phyloP scores from a whole-genome alignment of 2,329 filamentous ascomycete genomes.

The Sodiomyces alkalinus region DNA sequence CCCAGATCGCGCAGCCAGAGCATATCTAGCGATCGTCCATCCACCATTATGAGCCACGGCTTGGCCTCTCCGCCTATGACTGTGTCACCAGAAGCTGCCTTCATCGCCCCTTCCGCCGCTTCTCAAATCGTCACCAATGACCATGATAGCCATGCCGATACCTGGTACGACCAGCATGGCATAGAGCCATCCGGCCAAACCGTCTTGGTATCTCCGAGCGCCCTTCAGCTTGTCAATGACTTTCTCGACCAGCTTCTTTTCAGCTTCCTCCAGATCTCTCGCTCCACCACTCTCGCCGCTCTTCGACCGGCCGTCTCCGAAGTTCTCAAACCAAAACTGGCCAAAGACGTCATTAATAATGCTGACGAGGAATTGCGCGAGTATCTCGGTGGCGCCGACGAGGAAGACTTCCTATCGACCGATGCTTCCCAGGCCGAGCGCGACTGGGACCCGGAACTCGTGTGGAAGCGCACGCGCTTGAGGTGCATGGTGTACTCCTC shows the following conservation, averaged over 20 bases:
- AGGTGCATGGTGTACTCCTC: slow-evolving; percentile 98
- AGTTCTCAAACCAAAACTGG: slow-evolving; percentile 77
- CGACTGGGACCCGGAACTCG: slow-evolving; percentile 79
- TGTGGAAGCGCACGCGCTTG: slow-evolving; percentile 86
- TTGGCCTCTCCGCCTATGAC: slow-evolving; percentile 50
- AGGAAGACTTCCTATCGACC: slow-evolving; percentile 52
- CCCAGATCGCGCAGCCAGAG: slow-evolving; percentile 41
- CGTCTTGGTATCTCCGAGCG: slow-evolving; percentile 55
- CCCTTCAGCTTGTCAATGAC: slow-evolving; percentile 68
- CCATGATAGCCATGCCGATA: slow-evolving; percentile 58
- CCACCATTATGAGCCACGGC: slow-evolving; percentile 38
- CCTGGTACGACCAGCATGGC: slow-evolving; percentile 54
- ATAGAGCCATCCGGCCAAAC: slow-evolving; percentile 51
- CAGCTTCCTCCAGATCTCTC: slow-evolving; percentile 68
- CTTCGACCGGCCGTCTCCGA: slow-evolving; percentile 74
- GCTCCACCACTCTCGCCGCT: slow-evolving; percentile 59
- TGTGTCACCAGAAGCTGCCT: slow-evolving; percentile 65
- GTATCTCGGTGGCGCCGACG: slow-evolving; percentile 65
- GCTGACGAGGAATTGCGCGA: slow-evolving; percentile 80
- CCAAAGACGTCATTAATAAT: slow-evolving; percentile 66
- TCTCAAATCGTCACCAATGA: slow-evolving; percentile 86
- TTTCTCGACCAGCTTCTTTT: slow-evolving; percentile 91
- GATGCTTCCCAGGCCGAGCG: slow-evolving; percentile 32
- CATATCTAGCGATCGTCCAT: slow-evolving; percentile 57
- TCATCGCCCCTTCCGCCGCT: slow-evolving; percentile 76